Base-by-base conservation (phyloP, 257 asterid genomes). In the Plantago elongata region DNA sequence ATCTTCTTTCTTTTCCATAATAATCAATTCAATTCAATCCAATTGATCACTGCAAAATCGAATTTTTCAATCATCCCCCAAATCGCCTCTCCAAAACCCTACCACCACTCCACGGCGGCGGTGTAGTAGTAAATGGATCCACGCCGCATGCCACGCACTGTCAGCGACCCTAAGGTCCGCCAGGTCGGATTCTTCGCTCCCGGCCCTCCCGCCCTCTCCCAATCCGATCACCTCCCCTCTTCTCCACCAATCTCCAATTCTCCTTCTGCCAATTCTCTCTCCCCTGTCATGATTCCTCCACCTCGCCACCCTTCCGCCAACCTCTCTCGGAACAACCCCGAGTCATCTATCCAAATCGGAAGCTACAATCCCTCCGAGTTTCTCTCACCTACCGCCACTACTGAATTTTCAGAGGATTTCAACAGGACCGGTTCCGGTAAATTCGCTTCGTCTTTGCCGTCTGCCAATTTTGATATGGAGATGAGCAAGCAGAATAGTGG, bases 101-200 rank as follows among this genome's bases (percentile, higher is more conserved):
- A 57, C 10, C 67, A 54, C 48, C 18, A 38, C 18, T n/a, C 64
- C 68, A 51, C 40, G 27, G 27, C 2, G 27, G 12, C 57, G n/a
- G n/a, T n/a, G n/a, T n/a, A n/a, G n/a, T n/a, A n/a, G 7, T 9
- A 0, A 66, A 87, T 93, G 99, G 99, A 87, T 11, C 34, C 84
- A 57, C 97, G 96, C 54, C 90, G 95, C 45, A 89, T 60, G 1
- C 80, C 91, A 4, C 93, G 98, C 63, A 72, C 89, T 46, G 95
- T 88, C 67, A 83, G 79, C 75, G 96, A 85, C 75, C 99, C 99
- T 9, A 93, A 77, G 77, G 85, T 93, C 70, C 90, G 99, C 40
- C 99, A 89, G 14, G 99, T 93, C 43, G 99, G 99, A 34, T 93
- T 90, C 78, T 84, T 89, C 73, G 78, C 97, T 0, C 86, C 96